Percentiles rank a stretch among this genome's conserved stretches.
These are phyloP conservation scores for Seiridium unicorne DNA, from an alignment of 2,329 filamentous ascomycete genomes.

Conservation along the genomic window DNA sequence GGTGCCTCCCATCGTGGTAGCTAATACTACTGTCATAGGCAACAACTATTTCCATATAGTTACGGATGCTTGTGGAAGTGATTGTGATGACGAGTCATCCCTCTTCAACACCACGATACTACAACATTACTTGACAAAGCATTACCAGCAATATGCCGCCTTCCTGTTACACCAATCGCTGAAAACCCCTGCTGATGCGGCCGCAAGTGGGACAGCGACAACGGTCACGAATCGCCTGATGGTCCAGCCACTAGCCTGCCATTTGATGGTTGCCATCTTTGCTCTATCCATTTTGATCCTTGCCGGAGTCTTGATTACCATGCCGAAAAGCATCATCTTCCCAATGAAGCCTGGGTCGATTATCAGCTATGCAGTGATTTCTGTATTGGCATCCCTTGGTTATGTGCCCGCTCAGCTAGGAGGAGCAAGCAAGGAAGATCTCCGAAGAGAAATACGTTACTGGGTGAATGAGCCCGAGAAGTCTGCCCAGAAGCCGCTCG, in stretches of 20 bases:
- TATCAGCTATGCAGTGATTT: not conserved
- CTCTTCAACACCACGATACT: not conserved
- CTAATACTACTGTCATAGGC: not conserved
- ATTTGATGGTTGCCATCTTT: conserved; percentile 2
- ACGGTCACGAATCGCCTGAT: not conserved
- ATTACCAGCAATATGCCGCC: not conserved
- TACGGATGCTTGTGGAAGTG: not conserved
- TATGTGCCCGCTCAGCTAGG: not conserved
- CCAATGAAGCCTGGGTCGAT: conserved; percentile 1
- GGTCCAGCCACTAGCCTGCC: not conserved
- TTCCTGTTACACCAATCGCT: conserved; percentile 3
- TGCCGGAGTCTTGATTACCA: not conserved
- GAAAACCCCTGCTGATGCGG: not conserved
- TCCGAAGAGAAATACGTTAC: not conserved
- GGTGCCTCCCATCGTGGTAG: not conserved
- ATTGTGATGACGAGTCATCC: not conserved
- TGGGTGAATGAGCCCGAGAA: not conserved
- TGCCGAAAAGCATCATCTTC: not conserved
- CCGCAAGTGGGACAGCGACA: not conserved
- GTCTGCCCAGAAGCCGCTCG: not conserved
- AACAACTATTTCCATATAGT: not conserved
- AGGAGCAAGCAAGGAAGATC: not conserved
- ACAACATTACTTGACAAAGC: not conserved
- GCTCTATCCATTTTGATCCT: conserved; percentile 1
- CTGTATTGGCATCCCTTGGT: not conserved